Evolutionary conservation across 2,329 filamentous ascomycete genomes (phyloP).

Genomic region (Neoscytalidium dimidiatum): DNA sequence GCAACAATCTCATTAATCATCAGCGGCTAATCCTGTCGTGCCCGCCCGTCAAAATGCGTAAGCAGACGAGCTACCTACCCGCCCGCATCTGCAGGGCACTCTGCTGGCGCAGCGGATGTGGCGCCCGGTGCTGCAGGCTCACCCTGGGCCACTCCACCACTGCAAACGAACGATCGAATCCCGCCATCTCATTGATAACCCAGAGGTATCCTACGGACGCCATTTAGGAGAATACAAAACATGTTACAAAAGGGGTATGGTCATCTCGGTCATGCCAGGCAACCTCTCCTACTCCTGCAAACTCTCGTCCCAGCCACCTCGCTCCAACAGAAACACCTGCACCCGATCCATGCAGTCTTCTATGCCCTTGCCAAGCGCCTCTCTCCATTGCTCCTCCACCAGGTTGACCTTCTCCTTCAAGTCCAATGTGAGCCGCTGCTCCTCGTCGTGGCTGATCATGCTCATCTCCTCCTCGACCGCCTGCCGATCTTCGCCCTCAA

Average conservation of each 20-base stretch:
- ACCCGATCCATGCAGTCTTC: constrained; percentile 73
- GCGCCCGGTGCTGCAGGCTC: neutral
- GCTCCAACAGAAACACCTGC: constrained; percentile 69
- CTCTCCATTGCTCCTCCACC: constrained; percentile 88
- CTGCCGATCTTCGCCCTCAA: constrained; percentile 40
- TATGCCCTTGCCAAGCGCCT: constrained; percentile 79
- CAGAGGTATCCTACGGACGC: neutral
- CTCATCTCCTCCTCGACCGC: constrained; percentile 52
- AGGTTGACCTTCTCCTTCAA: constrained; percentile 90
- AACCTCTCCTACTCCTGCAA: constrained; percentile 40
- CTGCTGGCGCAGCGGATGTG: neutral
- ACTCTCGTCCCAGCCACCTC: constrained; percentile 84
- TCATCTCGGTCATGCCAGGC: neutral
- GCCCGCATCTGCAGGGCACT: neutral
- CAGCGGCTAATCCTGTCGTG: too few relatives aligned
- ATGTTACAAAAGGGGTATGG: constrained; percentile 10
- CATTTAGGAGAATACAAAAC: neutral
- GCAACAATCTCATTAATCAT: too few relatives aligned
- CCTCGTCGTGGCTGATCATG: constrained; percentile 66
- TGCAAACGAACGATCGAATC: neutral
- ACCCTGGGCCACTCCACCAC: neutral
- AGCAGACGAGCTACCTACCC: neutral
- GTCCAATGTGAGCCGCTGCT: constrained; percentile 73
- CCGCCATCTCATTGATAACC: neutral
- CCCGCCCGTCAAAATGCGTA: neutral